These are phyloP conservation scores for Brettanomyces sp. DNA, from an alignment of 805 yeast species.

Conservation along the genomic window DNA sequence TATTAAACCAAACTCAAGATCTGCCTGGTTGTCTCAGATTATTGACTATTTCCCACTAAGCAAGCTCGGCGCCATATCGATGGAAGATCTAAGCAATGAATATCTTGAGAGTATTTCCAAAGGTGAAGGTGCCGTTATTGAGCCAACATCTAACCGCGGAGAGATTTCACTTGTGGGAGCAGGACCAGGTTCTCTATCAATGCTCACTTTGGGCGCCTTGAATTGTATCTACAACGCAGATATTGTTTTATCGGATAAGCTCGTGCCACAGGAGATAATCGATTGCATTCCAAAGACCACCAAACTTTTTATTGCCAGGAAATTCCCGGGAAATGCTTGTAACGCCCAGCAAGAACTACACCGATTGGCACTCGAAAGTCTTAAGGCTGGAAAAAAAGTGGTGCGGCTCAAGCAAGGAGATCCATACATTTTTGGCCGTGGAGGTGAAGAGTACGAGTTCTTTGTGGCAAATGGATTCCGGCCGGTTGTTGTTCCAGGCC, in stretches of 20 bases:
- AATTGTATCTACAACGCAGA: conserved; percentile 77
- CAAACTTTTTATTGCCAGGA: conserved; percentile 75
- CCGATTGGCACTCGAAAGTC: conserved; percentile 57
- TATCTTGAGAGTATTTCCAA: conserved; percentile 3
- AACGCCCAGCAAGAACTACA: conserved; percentile 81
- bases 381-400: conserved; percentile 61
- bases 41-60: conserved; percentile 83
- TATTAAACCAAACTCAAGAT: conserved; percentile 44
- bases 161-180: conserved; percentile 79
- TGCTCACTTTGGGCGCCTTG: conserved; percentile 78
- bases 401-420: conserved; percentile 94
- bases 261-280: conserved; percentile 83
- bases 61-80: conserved; percentile 48
- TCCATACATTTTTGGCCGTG: conserved; percentile 93
- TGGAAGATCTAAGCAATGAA: conserved; percentile 42
- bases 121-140: background rate
- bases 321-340: conserved; percentile 96
- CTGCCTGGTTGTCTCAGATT: conserved; percentile 81
- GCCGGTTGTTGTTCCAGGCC: conserved; percentile 77
- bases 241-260: conserved; percentile 76
- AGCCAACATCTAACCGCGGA: conserved; percentile 28
- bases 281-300: conserved; percentile 73
- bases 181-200: conserved; percentile 84
- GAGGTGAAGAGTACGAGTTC: conserved; percentile 81
- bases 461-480: conserved; percentile 58